Base-by-base conservation (phyloP, 257 asterid species). In the Lavandula angustifolia region DNA sequence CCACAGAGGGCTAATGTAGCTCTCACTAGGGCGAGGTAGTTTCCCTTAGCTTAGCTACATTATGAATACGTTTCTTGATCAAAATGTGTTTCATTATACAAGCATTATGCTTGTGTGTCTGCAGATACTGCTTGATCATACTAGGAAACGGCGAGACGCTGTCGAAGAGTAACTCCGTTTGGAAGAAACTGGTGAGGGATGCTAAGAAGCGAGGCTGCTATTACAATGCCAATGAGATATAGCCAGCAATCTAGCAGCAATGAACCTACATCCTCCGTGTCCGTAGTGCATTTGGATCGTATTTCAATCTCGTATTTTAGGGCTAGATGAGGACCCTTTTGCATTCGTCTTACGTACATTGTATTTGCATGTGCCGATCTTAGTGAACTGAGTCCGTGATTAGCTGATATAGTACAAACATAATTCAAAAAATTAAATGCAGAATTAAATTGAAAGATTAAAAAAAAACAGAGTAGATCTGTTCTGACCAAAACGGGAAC, bases 21-120 rank as follows among this genome's bases (percentile, higher is more conserved):
- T 47, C 69, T 87, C 13, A 90, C 95, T 50, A 75, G 97, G 42
- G 95, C 95, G 32, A 85, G 88, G 95, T 90, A 82, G 2, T 17
- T 76, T 12, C 5, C 41, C 3, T 22, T 22, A 22, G 27, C 27
- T 2, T 22, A 14, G 1, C 27, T 0, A 22, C 27, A 22, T 22
- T 22, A n/a, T n/a, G n/a, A n/a, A n/a, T n/a, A n/a, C n/a, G n/a
- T n/a, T n/a, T n/a, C n/a, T n/a, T n/a, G n/a, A n/a, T n/a, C n/a
- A n/a, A n/a, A n/a, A n/a, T n/a, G 27, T 22, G 27, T 22, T 22
- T 0, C 27, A n/a, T 22, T 0, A 22, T 22, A 22, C 27, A 22
- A 22, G n/a, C n/a, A 22, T 22, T 22, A 0, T 22, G 27, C 27
- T 7, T 17, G 5, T 16, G n/a, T 49, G 37, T 68, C 4, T 64